Base-by-base conservation (phyloP, 2,329 filamentous ascomycete genomes). In the Pseudocercospora vitis region DNA sequence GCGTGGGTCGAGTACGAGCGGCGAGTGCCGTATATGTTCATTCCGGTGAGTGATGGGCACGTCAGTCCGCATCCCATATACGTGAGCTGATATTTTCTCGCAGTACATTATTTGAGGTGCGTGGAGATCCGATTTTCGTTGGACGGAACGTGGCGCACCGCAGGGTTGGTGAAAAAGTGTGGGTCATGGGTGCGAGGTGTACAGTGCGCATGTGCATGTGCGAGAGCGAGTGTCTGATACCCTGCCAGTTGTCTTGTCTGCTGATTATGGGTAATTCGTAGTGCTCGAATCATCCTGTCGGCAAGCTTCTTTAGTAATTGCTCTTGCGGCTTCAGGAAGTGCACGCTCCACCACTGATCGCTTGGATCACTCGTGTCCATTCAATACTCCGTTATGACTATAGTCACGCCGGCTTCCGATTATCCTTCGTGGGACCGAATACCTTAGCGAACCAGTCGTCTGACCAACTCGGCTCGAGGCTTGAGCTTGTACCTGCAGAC, bases 1-100 rank as follows among this genome's bases (percentile, higher is more conserved):
- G 84, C 87, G 9, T 95, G 89, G 89, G 74, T 76, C 40, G 85
- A 92, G 77, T 95, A 95, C 69, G 86, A 89, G 77, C 82, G 79
- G 74, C 79, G 80, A 71, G 88, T 92, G 50, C 89, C 89, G 33
- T 92, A 91, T 71, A 76, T 94, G 50, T 94, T 95, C 70, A 90
- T 95, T 75, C 89, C 89, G 53, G 70, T 72, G 49, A 68, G 69
- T 58, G 12, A 69, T 46, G 28, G 29, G 18, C 3, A 4, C 14
- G n/a, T 4, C 3, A 2, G 11, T 19, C 5, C 16, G n/a, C 9
- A 3, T 14, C n/a, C n/a, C 3, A 12, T 12, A 12, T 18, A 39
- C 14, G 14, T 16, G 52, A 19, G 45, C 59, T 61, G 28, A 61
- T 31, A 37, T 16, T 12, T 18, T n/a, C 44, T 28, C 37, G 29